Conservation (phyloP, 495 filamentous ascomycete species). For the Penicillium maclennaniae region DNA sequence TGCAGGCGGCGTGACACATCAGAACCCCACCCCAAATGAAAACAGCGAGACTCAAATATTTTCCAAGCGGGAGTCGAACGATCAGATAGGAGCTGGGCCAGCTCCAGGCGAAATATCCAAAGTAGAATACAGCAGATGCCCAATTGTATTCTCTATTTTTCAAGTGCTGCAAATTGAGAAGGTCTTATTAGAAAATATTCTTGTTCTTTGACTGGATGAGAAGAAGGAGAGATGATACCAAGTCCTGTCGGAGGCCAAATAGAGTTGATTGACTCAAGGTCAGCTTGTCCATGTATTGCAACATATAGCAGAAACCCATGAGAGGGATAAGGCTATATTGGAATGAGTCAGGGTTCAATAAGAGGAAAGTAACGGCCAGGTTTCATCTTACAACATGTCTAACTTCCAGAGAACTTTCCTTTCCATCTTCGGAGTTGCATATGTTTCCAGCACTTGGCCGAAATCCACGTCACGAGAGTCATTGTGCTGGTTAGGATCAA, state of each 20-base stretch:
- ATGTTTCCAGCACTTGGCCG: conserved; percentile 30
- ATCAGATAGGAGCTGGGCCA: conserved; percentile 50
- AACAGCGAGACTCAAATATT: conserved; percentile 37
- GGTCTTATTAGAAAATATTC: too few relatives aligned
- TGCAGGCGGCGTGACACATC: conserved; percentile 45
- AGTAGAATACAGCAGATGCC: conserved; percentile 46
- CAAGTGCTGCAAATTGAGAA: conserved; percentile 13
- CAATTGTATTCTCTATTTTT: conserved; percentile 46
- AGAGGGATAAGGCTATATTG: conserved; percentile 33
- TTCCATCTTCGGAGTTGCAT: conserved; percentile 28
- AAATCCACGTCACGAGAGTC: conserved; percentile 33
- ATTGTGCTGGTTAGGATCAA: conserved; percentile 4
- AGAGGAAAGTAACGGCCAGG: neutral
- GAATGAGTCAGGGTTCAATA: neutral
- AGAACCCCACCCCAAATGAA: conserved; percentile 31
- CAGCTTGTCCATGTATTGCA: conserved; percentile 58
- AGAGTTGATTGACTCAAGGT: conserved; percentile 52
- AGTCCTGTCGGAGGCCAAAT: conserved; percentile 31
- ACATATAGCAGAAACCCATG: conserved; percentile 42
- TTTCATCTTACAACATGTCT: conserved; percentile 28
- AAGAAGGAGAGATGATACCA: neutral
- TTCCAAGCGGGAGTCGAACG: conserved; percentile 50
- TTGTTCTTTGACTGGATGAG: too few relatives aligned
- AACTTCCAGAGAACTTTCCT: conserved; percentile 32
- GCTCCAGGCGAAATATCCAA: conserved; percentile 48